Base-by-base conservation (phyloP, 2,329 filamentous ascomycete genomes). In the Hypoxylon sp. region DNA sequence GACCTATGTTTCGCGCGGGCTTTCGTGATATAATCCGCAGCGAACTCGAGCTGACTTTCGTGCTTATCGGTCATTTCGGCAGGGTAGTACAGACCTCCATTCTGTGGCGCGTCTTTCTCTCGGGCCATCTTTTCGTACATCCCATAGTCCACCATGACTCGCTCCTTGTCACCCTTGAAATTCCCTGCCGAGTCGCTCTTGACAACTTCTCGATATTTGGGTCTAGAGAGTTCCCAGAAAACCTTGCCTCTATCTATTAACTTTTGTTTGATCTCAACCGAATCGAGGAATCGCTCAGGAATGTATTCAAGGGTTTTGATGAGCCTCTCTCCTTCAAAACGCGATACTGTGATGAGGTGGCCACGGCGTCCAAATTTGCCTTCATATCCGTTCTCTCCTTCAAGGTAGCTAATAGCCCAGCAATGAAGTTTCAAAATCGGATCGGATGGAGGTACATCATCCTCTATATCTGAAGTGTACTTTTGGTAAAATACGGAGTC, bases 61-160 rank as follows among this genome's bases (percentile, higher is more conserved):
- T 45, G 19, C 19, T 45, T 45, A n/a, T 6, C n/a, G n/a, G n/a
- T n/a, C 5, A 19, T 17, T n/a, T 45, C 41, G 2, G 41, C 41
- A 45, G 41, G 41, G 41, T 45, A 45, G 10, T 45, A 45, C 9
- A 45, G n/a, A 7, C 41, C 17, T 11, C 41, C 41, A 19, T 10
- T 21, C 9, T 45, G 41, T 7, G 41, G 21, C 4, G 41, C 2
- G 13, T 45, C 41, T 45, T 45, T 13, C 19, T 45, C 41, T 45
- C 14, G 14, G 5, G 2, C 19, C 14, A 19, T 21, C n/a, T 45
- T 45, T 21, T 45, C 41, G 14, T 17, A 45, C 41, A 45, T 45
- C n/a, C n/a, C 41, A 3, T 45, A 45, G 10, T 45, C 41, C 7
- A 45, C 41, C 41, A 45, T 45, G 41, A 45, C 41, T 19, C 41